A percentile compares a stretch with the other conserved stretches of the same genome.
These are phyloP conservation scores for Trichoderma reesei DNA, from an alignment of 495 filamentous ascomycete genomes.

Conservation along the genomic window DNA sequence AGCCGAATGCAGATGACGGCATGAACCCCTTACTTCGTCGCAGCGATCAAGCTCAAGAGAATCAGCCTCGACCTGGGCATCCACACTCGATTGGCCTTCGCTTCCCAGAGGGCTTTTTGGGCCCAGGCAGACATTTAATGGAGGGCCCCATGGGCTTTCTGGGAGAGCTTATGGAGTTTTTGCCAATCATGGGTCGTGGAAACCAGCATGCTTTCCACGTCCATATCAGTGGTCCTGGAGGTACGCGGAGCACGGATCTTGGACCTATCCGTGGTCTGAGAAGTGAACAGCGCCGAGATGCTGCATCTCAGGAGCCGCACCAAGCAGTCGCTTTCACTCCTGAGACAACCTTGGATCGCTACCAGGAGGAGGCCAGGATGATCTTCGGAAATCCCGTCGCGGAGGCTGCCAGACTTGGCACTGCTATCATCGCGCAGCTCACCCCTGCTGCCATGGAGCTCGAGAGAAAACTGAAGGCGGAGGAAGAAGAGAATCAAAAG, in stretches of 20 bases:
- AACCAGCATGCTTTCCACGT: constrained; percentile 26
- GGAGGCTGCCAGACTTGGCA: constrained; percentile 58
- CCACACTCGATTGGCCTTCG: constrained; percentile 28
- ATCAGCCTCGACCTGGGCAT: constrained; percentile 21
- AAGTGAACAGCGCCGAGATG: constrained; percentile 31
- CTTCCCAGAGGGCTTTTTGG: constrained; percentile 23
- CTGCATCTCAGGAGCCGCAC: constrained; percentile 32
- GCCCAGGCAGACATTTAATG: constrained; percentile 14
- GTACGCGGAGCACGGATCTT: constrained; percentile 20
- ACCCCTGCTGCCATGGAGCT: constrained; percentile 78
- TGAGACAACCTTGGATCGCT: constrained; percentile 59
- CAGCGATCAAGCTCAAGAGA: constrained; percentile 26
- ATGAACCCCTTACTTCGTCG: constrained; percentile 64
- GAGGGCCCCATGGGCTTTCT: constrained; percentile 34
- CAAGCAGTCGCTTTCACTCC: constrained; percentile 63
- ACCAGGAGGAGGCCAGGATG: constrained; percentile 85
- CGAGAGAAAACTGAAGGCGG: constrained; percentile 55
- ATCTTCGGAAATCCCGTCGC: constrained; percentile 64
- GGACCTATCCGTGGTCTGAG: constrained; percentile 25
- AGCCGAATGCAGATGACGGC: constrained; percentile 55
- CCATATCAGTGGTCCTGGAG: constrained; percentile 30
- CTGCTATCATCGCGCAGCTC: constrained; percentile 59
- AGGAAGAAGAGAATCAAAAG: constrained; percentile 46
- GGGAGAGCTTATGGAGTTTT: constrained; percentile 28
- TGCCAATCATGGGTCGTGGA: constrained; percentile 24